A percentile compares a stretch with the other conserved stretches of the same genome.
Conservation (phyloP, 2,329 filamentous ascomycete species). For the Didymella keratinophila region DNA sequence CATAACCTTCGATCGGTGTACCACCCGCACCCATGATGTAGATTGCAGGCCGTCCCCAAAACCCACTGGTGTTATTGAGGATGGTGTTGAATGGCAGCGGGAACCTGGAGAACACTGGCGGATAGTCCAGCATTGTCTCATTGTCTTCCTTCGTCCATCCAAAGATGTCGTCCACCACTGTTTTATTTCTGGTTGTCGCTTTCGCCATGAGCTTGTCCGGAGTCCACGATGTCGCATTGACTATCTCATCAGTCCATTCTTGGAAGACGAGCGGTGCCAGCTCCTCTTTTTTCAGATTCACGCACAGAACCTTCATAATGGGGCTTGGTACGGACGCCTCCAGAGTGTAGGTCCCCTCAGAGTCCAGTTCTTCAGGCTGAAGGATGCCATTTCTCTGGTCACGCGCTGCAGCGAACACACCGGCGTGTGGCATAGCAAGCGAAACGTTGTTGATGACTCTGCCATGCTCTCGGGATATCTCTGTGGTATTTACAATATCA, state of each 20-base stretch:
- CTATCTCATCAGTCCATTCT: conserved; percentile 56
- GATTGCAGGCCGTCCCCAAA: conserved; percentile 61
- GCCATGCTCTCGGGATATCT: conserved; percentile 57
- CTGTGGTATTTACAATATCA: conserved; percentile 63
- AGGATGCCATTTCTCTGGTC: conserved; percentile 70
- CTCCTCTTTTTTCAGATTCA: conserved; percentile 67
- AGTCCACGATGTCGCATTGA: conserved; percentile 37
- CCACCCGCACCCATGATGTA: conserved; percentile 66
- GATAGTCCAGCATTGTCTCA: conserved; percentile 59
- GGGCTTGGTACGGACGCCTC: conserved; percentile 75
- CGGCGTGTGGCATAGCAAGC: conserved; percentile 77
- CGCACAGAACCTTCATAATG: conserved; percentile 75
- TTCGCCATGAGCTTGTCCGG: conserved; percentile 19
- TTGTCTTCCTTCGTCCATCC: conserved; percentile 67
- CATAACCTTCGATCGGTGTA: conserved; percentile 16
- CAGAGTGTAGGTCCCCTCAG: conserved; percentile 73
- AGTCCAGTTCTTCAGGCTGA: conserved; percentile 68
- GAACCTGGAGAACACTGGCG: conserved; percentile 54
- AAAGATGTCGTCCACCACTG: conserved; percentile 75
- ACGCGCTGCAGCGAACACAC: conserved; percentile 70
- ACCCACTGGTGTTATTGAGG: conserved; percentile 47
- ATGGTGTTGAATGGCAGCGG: conserved; percentile 71
- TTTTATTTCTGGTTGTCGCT: conserved; percentile 40
- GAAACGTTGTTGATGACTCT: conserved; percentile 78
- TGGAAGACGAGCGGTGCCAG: conserved; percentile 71